Evolutionary conservation across 768 basidiomycete species (phyloP).

Genomic region (Leccinum variicolor): DNA sequence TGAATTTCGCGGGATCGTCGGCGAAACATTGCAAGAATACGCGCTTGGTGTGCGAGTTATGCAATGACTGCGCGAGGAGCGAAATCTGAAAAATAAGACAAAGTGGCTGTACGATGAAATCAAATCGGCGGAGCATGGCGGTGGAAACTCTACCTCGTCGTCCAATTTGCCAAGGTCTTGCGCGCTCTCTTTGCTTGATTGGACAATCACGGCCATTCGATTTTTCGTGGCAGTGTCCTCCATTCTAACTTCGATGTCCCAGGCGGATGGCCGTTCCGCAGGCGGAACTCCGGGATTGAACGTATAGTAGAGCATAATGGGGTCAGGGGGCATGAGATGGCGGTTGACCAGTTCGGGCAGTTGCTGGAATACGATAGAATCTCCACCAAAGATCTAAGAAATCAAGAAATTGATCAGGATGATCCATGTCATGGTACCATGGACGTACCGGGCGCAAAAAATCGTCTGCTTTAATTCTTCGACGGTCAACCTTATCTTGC

Average conservation of each 20-base stretch:
- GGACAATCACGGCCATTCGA: constrained; percentile 69
- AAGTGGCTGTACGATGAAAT: constrained; percentile 16
- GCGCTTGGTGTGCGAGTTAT: constrained; percentile 82
- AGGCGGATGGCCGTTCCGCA: constrained; percentile 71
- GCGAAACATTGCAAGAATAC: constrained; percentile 85
- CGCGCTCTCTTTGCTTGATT: constrained; percentile 66
- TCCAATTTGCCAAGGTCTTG: constrained; percentile 71
- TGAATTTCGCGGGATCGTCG: constrained; percentile 72
- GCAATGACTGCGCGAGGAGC: constrained; percentile 77
- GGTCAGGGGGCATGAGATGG: constrained; percentile 72
- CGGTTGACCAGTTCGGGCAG: constrained; percentile 85
- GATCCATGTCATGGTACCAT: not conserved
- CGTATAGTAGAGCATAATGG: constrained; percentile 75
- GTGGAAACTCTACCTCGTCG: constrained; percentile 64
- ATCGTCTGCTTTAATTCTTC: constrained; percentile 67
- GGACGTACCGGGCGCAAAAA: constrained; percentile 55
- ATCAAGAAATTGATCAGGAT: not conserved
- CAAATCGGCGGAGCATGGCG: constrained; percentile 3
- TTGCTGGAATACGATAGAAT: constrained; percentile 70
- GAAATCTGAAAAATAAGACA: constrained; percentile 53
- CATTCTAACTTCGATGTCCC: constrained; percentile 85
- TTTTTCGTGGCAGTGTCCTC: constrained; percentile 75
- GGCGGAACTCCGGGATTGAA: constrained; percentile 60
- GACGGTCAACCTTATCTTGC: constrained; percentile 79
- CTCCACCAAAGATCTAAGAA: constrained; percentile 65